Percentiles rank a stretch among this genome's conserved stretches.
Evolutionary conservation across 192 early-diverging fungal species (phyloP).

Genomic region (Endogone sp.): DNA sequence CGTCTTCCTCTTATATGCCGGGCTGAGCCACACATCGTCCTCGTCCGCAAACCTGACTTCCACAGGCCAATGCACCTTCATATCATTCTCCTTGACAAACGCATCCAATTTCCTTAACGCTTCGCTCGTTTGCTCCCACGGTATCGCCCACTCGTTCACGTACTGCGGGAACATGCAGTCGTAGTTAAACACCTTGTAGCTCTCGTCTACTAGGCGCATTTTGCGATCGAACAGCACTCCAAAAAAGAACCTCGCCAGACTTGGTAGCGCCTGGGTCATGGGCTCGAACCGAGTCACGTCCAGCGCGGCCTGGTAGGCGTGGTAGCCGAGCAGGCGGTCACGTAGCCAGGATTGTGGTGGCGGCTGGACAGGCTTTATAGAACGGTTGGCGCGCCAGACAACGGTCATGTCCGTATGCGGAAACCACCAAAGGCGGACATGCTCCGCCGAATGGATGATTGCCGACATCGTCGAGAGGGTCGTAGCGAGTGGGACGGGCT

Average conservation of each 20-base stretch:
- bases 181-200: slow-evolving; percentile 62
- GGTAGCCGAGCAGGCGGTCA: slow-evolving; percentile 28
- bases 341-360: slow-evolving; percentile 14
- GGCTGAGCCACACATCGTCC: slow-evolving; percentile 71
- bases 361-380: slow-evolving; percentile 28
- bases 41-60: slow-evolving; percentile 66
- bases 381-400: slow-evolving; percentile 65
- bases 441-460: slow-evolving; percentile 61
- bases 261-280: slow-evolving; percentile 32
- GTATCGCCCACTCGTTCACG: slow-evolving; percentile 75
- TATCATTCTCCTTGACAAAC: slow-evolving; percentile 48
- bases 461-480: slow-evolving; percentile 44
- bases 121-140: slow-evolving; percentile 47
- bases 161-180: slow-evolving; percentile 71
- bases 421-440: slow-evolving; percentile 78
- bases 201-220: slow-evolving; percentile 53
- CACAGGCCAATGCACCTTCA: slow-evolving; percentile 69
- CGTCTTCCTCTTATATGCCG: slow-evolving; percentile 54
- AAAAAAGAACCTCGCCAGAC: slow-evolving; percentile 52
- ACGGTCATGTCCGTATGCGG: slow-evolving; percentile 68
- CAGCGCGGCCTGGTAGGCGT: slow-evolving; percentile 54
- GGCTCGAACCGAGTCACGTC: slow-evolving; percentile 51
- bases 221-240: slow-evolving; percentile 39
- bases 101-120: slow-evolving; percentile 48
- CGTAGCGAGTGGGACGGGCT: slow-evolving; percentile 50